Base-by-base conservation (phyloP, 2,329 filamentous ascomycete species). In the Stylonectria norvegica region DNA sequence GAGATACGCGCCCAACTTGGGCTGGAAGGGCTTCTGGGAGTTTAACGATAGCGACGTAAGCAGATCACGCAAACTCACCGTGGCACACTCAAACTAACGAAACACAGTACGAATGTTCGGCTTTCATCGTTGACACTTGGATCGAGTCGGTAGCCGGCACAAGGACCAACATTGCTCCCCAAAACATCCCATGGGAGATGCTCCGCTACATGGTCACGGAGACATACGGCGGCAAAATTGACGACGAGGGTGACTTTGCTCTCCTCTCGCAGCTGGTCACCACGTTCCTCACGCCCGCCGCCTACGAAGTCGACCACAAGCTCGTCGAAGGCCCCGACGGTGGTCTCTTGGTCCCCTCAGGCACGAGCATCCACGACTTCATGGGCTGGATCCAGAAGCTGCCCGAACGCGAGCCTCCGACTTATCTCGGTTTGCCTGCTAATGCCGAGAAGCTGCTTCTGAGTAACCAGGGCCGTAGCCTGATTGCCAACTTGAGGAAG, bases 1-100 rank as follows among this genome's bases (percentile, higher is more conserved):
- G 48, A 85, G 93, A 48, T 98, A 98, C 63, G 90, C 91, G 17
- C 94, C 93, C 1, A 91, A 78, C 42, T 73, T 98, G 40, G 93
- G 93, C 45, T 98, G 93, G 93, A 96, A 95, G 72, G 89, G 89
- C 38, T 95, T 96, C 76, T 98, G 94, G 93, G 94, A 98, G 67
- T 98, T 98, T 67, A 98, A 98, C 62, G 94, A 98, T 66, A 95
- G 90, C 55, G 93, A 98, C 68, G 88, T 94, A 79, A 86, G 87
- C 4, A 16, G 10, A 17, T 10, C 6, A 18, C 20, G 23, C 12
- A 15, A 27, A 28, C 15, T 4, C 12, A 27, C 20, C 2, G 12
- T 23, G 12, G 9, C 31, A 29, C 31, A 45, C 42, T 34, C 40
- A 50, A 38, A 47, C 49, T 28, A 29, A 11, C 49, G 23, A 27